These are phyloP conservation scores for Chaetomium sp. DNA, from an alignment of 2,329 filamentous ascomycete species.

Conservation along the genomic window DNA sequence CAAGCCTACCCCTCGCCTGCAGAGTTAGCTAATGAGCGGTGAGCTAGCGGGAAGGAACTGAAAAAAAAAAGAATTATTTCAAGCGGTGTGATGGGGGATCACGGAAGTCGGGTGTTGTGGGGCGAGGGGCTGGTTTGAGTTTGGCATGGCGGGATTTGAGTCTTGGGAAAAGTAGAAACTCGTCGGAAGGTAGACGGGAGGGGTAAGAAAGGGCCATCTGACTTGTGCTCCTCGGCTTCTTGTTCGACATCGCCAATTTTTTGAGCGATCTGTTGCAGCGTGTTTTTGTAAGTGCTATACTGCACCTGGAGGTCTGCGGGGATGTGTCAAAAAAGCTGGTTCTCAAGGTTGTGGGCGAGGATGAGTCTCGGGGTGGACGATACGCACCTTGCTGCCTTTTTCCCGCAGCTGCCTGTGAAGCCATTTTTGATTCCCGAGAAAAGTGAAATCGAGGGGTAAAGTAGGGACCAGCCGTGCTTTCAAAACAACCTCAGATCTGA, in stretches of 20 bases:
- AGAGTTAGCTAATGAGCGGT: constrained; percentile 23
- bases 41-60: constrained; percentile 17
- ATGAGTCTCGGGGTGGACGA: constrained; percentile 12
- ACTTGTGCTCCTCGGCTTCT: constrained; percentile 98
- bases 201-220: constrained; percentile 29
- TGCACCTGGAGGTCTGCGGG: constrained; percentile 67
- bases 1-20: constrained; percentile 55
- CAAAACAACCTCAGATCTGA: too few relatives aligned
- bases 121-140: not conserved
- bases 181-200: not conserved
- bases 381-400: constrained; percentile 69
- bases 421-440: constrained; percentile 32
- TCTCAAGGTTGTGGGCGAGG: not conserved
- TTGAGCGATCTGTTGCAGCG: constrained; percentile 83
- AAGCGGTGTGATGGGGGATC: constrained; percentile 34
- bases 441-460: too few relatives aligned
- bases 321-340: constrained; percentile 8
- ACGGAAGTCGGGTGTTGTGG: not conserved
- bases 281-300: constrained; percentile 71
- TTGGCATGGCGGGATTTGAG: not conserved
- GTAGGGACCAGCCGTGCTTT: too few relatives aligned
- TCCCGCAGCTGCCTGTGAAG: constrained; percentile 46
- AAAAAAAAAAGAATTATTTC: not conserved
- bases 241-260: constrained; percentile 98
- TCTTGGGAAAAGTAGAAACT: not conserved